A percentile compares a stretch with the other conserved stretches of the same genome.
Evolutionary conservation across 139 green algal species (phyloP).

Genomic region (Picochlorum sp.): DNA sequence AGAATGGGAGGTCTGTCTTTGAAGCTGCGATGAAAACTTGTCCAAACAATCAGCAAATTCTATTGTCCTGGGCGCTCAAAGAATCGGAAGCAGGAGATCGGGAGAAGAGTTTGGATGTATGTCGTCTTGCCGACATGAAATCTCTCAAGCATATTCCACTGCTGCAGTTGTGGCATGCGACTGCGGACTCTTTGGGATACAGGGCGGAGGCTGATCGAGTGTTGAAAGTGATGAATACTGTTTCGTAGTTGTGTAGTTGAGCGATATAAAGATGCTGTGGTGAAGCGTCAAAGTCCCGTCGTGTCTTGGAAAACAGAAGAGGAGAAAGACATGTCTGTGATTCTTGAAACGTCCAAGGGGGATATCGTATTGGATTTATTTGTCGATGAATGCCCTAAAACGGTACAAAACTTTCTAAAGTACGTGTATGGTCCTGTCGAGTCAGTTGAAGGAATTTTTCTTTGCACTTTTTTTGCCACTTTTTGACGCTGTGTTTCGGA

Average conservation of each 20-base stretch:
- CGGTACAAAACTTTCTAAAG: slow-evolving; percentile 91
- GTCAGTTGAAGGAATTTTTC: background rate
- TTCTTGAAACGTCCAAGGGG: slow-evolving; percentile 90
- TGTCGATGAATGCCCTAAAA: slow-evolving; percentile 67
- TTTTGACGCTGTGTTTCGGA: too few relatives aligned
- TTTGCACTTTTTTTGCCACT: background rate
- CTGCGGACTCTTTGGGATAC: background rate
- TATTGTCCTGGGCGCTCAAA: slow-evolving; percentile 68
- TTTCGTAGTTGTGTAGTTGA: background rate
- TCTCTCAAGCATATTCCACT: background rate
- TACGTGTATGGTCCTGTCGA: slow-evolving; percentile 2
- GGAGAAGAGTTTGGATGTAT: slow-evolving; percentile 29
- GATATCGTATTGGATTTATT: slow-evolving; percentile 92
- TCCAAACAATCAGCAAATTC: slow-evolving; percentile 47
- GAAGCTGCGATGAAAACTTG: slow-evolving; percentile 31
- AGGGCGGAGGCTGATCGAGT: background rate
- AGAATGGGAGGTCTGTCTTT: slow-evolving; percentile 34
- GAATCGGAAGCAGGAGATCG: slow-evolving; percentile 34
- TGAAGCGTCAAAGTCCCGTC: background rate
- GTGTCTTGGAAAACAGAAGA: background rate
- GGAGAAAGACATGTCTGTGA: slow-evolving; percentile 67
- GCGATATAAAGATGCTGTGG: background rate
- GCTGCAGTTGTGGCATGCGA: slow-evolving; percentile 2
- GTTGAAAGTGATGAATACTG: background rate
- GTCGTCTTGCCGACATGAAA: background rate